Evolutionary conservation across 129 eudicot species (phyloP).

Genomic region (Artemisia argyi): DNA sequence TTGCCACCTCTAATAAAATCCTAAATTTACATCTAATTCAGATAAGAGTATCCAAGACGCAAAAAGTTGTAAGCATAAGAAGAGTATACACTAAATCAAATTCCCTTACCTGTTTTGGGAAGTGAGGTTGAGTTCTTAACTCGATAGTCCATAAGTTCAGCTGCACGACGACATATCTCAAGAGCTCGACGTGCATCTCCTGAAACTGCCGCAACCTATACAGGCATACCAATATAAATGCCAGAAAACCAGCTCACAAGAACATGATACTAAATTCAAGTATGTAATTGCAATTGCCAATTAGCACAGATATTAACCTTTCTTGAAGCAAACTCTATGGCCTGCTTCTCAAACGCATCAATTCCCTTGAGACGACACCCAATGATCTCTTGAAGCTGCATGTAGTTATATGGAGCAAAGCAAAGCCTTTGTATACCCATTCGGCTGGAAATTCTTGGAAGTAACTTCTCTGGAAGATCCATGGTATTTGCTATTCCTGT

Average conservation of each 20-base stretch:
- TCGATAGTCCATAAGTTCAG: constrained; percentile 87
- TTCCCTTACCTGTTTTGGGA: constrained; percentile 44
- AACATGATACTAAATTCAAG: not conserved
- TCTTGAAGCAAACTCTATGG: constrained; percentile 96
- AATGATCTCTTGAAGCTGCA: constrained; percentile 97
- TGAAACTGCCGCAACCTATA: constrained; percentile 96
- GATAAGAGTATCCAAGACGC: no score
- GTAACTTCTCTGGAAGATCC: constrained; percentile 99
- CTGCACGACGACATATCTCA: constrained; percentile 97
- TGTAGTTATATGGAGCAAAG: constrained; percentile 88
- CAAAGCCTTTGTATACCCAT: constrained; percentile 97
- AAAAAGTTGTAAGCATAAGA: not conserved
- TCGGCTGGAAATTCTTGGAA: constrained; percentile 92
- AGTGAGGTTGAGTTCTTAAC: constrained; percentile 45
- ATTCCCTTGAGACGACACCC: constrained; percentile 88
- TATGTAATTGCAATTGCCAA: not conserved
- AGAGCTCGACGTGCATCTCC: constrained; percentile 99
- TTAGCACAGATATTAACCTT: constrained; percentile 50
- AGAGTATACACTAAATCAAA: not conserved
- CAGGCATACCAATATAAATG: constrained; percentile 12
- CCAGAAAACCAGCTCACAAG: constrained; percentile 6
- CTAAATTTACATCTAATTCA: not conserved
- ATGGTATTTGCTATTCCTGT: constrained; percentile 98
- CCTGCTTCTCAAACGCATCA: constrained; percentile 90
- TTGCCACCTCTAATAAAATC: not conserved